Base-by-base conservation (phyloP, 768 basidiomycete species). In the Hortiboletus campestris region DNA sequence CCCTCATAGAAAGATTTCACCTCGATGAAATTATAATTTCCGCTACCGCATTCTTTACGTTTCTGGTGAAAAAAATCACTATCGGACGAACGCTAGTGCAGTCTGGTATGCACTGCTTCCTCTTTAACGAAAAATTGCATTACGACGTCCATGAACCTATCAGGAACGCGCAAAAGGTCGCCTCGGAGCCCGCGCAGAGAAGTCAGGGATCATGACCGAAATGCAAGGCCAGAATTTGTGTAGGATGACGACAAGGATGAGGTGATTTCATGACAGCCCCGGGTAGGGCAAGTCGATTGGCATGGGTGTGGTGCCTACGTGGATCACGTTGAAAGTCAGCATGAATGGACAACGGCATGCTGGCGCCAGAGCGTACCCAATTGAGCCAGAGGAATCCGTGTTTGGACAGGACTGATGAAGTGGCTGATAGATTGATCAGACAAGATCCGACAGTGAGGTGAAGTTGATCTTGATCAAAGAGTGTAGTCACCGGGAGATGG, bases 171-270 rank as follows among this genome's bases (percentile, higher is more conserved):
- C 17, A 53, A 47, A 48, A 51, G 47, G 64, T 60, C 50, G 49
- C 71, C 69, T 70, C 69, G 71, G 69, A 68, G 43, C 22, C 71
- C 69, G 69, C 69, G 69, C 69, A 59, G n/a, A 52, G 55, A 57
- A 59, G 49, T 19, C 39, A 50, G 14, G 31, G 36, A 49, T 48
- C 50, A 17, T 51, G 50, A 52, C 22, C 41, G 22, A 46, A n/a
- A 55, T 8, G 17, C 38, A 12, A 32, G 47, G 41, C 36, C 35
- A 57, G 44, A 20, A 19, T 43, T 16, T 20, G 46, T 1, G 11
- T 20, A 53, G 29, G 49, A 50, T 61, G 57, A 61, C 60, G 50
- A 58, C 54, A 61, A 38, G 17, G 46, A 57, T 69, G 65, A 67
- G 57, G 63, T 66, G 64, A 69, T 69, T 48, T 31, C 51, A 51